These are phyloP conservation scores for Vinca major DNA, from an alignment of 305 asterid genomes.

Conservation along the genomic window DNA sequence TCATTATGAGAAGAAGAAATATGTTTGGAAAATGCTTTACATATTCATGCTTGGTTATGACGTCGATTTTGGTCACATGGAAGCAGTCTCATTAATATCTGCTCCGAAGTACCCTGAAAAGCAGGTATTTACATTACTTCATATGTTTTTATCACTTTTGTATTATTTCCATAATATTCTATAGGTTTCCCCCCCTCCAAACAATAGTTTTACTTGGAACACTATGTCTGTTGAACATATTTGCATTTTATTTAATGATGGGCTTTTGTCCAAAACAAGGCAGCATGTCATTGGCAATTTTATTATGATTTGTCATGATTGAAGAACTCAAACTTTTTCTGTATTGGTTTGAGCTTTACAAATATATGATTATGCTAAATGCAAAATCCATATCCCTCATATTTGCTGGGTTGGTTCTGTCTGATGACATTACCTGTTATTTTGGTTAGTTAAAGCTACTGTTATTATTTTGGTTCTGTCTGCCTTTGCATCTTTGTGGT, in stretches of 20 bases:
- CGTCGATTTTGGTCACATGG: constrained; percentile 99
- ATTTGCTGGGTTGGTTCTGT: not conserved
- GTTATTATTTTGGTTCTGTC: not conserved
- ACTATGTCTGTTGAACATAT: not conserved
- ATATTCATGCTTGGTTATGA: constrained; percentile 97
- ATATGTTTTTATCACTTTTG: too few relatives aligned
- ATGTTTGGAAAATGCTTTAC: constrained; percentile 99
- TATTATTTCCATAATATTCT: not conserved
- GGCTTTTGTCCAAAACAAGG: not conserved
- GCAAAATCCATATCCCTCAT: not conserved
- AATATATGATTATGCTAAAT: not conserved
- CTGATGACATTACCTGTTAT: not conserved
- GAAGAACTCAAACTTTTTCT: not conserved
- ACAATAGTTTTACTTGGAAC: not conserved
- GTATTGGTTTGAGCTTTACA: not conserved
- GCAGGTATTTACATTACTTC: constrained; percentile 47
- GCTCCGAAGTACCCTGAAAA: constrained; percentile 99
- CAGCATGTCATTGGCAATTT: not conserved
- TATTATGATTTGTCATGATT: not conserved
- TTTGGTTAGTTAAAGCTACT: not conserved
- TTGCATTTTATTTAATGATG: not conserved
- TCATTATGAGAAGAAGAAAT: constrained; percentile 94
- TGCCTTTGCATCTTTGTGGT: not conserved
- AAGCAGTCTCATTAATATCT: constrained; percentile 95
- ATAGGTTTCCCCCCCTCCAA: not conserved